phyloP scores from a whole-genome alignment of 2,329 filamentous ascomycete genomes.

The Ciborinia camelliae region DNA sequence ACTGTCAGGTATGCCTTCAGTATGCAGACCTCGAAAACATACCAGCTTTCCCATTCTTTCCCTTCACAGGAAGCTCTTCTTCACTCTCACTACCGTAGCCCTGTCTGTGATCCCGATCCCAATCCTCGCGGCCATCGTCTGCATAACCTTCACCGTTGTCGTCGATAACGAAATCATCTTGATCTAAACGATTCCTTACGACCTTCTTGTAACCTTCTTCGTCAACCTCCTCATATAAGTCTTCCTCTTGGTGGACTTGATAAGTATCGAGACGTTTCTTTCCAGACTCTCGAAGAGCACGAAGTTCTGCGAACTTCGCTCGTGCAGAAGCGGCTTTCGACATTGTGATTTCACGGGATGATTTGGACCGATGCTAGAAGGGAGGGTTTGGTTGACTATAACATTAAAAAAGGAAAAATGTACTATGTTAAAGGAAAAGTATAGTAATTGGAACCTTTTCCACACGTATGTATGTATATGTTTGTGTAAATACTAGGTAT shows the following conservation, averaged over 20 bases:
- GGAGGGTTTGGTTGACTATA: neutral
- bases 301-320: slow-evolving; percentile 69
- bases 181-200: slow-evolving; percentile 79
- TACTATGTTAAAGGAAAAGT: neutral
- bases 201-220: slow-evolving; percentile 97
- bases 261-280: slow-evolving; percentile 89
- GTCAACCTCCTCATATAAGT: slow-evolving; percentile 93
- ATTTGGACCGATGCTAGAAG: slow-evolving; percentile 13
- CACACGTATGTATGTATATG: neutral
- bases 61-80: slow-evolving; percentile 51
- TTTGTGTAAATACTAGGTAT: neutral
- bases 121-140: slow-evolving; percentile 93
- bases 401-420: neutral
- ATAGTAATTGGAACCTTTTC: neutral
- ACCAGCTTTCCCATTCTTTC: slow-evolving; percentile 49
- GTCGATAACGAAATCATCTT: slow-evolving; percentile 98
- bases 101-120: slow-evolving; percentile 57
- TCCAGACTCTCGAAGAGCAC: slow-evolving; percentile 78
- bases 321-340: slow-evolving; percentile 36
- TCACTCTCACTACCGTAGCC: slow-evolving; percentile 74
- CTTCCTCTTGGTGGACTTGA: slow-evolving; percentile 76
- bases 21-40: slow-evolving; percentile 10
- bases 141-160: slow-evolving; percentile 97
- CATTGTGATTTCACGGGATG: slow-evolving; percentile 29
- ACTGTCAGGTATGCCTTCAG: neutral